Evolutionary conservation across 1,284 basidiomycete species (phyloP).

Genomic region (Bothia castanella): DNA sequence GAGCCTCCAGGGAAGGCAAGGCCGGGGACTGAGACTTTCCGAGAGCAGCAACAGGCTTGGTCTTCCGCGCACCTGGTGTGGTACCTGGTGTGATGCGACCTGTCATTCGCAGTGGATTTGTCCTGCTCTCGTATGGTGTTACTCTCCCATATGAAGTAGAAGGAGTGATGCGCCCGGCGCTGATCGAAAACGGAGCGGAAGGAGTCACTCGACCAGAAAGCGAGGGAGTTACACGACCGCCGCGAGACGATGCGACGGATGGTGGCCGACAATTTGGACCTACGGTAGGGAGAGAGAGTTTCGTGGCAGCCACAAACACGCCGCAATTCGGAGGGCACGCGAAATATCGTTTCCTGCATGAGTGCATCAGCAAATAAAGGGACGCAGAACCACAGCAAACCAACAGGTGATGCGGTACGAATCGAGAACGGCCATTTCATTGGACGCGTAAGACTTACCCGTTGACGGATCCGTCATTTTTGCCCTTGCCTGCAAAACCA

Average conservation of each 20-base stretch:
- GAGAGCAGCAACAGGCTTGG: slow-evolving; percentile 24
- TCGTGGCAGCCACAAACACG: slow-evolving; percentile 82
- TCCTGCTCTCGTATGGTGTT: slow-evolving; percentile 34
- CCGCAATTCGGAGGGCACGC: slow-evolving; percentile 82
- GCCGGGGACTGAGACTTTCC: slow-evolving; percentile 29
- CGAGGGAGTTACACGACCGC: slow-evolving; percentile 54
- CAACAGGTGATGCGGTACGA: neutral
- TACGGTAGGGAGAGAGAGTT: slow-evolving; percentile 77
- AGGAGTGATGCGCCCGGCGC: slow-evolving; percentile 46
- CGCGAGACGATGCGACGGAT: slow-evolving; percentile 74
- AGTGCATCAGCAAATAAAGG: slow-evolving; percentile 9
- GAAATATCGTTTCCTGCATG: slow-evolving; percentile 77
- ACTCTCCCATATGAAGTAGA: slow-evolving; percentile 38
- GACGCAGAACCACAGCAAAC: neutral
- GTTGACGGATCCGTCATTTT: slow-evolving; percentile 89
- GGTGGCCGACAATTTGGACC: slow-evolving; percentile 60
- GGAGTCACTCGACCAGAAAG: slow-evolving; percentile 44
- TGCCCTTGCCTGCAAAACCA: slow-evolving; percentile 87
- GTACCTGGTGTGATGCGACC: slow-evolving; percentile 43
- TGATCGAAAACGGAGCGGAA: slow-evolving; percentile 40
- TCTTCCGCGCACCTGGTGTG: slow-evolving; percentile 35
- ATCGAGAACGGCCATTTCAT: neutral
- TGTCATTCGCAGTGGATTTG: slow-evolving; percentile 20
- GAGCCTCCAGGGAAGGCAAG: slow-evolving; percentile 35
- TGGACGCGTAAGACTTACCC: slow-evolving; percentile 56